These are phyloP conservation scores for Saturnispora quitensis DNA, from an alignment of 805 yeast genomes.

Conservation along the genomic window DNA sequence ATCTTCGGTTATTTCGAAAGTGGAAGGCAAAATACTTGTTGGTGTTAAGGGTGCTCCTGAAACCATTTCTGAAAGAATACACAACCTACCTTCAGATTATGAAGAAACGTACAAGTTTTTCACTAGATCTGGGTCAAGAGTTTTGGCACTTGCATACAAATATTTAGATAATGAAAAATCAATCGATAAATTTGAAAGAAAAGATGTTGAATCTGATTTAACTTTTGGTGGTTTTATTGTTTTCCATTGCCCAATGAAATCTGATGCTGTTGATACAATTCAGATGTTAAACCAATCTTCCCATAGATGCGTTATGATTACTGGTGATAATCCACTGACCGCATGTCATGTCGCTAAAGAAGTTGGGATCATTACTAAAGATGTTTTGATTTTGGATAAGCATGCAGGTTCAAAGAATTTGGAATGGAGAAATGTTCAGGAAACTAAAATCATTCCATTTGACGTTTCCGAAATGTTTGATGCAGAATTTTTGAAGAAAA, in stretches of 20 bases:
- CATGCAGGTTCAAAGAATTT: constrained; percentile 46
- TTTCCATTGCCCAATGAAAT: constrained; percentile 94
- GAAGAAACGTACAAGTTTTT: constrained; percentile 82
- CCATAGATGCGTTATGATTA: constrained; percentile 95
- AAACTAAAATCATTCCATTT: constrained; percentile 60
- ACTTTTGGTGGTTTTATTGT: constrained; percentile 87
- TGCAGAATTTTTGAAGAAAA: constrained; percentile 44
- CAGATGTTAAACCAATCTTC: constrained; percentile 89
- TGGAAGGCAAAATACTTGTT: constrained; percentile 49
- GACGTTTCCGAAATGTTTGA: constrained; percentile 51
- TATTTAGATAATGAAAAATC: constrained; percentile 39
- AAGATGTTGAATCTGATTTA: constrained; percentile 64
- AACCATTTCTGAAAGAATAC: constrained; percentile 73
- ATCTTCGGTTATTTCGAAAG: constrained; percentile 73
- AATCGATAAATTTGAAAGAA: constrained; percentile 58
- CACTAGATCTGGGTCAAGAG: constrained; percentile 94
- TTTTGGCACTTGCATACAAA: constrained; percentile 88
- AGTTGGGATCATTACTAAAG: constrained; percentile 78
- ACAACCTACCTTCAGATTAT: constrained; percentile 62
- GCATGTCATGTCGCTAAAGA: constrained; percentile 97
- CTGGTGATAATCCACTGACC: constrained; percentile 97
- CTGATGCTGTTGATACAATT: constrained; percentile 84
- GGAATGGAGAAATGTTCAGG: constrained; percentile 81
- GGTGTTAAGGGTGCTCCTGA: constrained; percentile 98
- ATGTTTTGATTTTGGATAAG: constrained; percentile 76